Evolutionary conservation across 2,329 filamentous ascomycete genomes (phyloP), one percentile per base, ranked within the genome.

Genomic region (Ascomycota sp.): DNA sequence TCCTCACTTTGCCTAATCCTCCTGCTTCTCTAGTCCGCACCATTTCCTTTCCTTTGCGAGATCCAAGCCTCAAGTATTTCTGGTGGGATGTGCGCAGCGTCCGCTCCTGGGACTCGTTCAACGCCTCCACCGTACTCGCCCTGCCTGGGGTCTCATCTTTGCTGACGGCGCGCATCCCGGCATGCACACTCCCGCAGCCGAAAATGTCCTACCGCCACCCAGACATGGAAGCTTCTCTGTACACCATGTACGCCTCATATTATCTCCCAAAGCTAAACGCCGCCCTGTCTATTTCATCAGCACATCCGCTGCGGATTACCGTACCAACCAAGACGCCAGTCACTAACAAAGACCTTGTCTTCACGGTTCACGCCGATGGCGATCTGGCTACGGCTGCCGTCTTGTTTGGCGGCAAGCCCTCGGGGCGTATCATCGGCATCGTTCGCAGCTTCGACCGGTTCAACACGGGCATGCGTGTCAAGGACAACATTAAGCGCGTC

Each of bases 61-160:
- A 71, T 48, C 73, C 63, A 44, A 67, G 63, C 52, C 75, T 66
- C 43, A 81, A 75, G 50, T 74, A 92, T 57, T 93, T 86, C 52
- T 95, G 86, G 86, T 94, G 82, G 79, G 86, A 95, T 45, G 67
- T 92, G 34, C 78, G 86, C 40, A 86, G 91, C 48, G 62, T 94
- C 39, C 72, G 80, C 37, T 66, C 72, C 36, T 94, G 86, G 86
- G 67, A 66, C 30, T 66, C 70, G 40, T 94, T 94, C 65, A 80
- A 69, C 38, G 58, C 79, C 8, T 51, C 63, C 31, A 71, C 74
- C 33, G 74, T 94, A 47, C 63, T 75, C 39, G 60, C 69, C 5
- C 70, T 92, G 27, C 77, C 76, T 1, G 73, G 72, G 21, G 73
- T 89, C 17, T 64, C 74, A 6, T 61, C 68, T 15, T 68, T 92